Conservation (phyloP, 192 early-diverging fungal genomes). For the Coemansia sp. region DNA sequence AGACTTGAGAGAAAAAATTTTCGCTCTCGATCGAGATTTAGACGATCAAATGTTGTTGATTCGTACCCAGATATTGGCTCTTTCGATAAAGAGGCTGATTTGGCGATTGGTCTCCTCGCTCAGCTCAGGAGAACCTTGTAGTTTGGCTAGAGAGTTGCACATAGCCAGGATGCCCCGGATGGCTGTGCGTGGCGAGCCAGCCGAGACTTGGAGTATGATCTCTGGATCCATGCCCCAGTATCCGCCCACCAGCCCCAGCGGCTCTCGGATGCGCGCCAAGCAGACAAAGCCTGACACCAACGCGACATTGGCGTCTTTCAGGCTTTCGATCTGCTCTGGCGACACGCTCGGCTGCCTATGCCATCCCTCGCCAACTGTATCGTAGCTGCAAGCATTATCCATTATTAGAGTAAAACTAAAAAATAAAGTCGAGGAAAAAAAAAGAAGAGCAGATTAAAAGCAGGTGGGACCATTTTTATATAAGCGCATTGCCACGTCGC, state of each 20-base stretch:
- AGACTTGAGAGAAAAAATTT: neutral
- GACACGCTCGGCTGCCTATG: neutral
- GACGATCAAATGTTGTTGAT: constrained; percentile 21
- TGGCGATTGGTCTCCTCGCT: constrained; percentile 1
- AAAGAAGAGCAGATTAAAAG: neutral
- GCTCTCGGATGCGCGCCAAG: constrained; percentile 36
- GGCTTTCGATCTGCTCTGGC: constrained; percentile 12
- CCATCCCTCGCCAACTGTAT: neutral
- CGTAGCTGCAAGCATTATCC: neutral
- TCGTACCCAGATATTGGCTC: constrained; percentile 19
- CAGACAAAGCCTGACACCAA: constrained; percentile 23
- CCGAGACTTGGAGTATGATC: constrained; percentile 19
- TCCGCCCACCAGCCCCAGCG: constrained; percentile 36
- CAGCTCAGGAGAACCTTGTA: neutral
- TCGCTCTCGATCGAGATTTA: neutral
- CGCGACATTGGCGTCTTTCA: constrained; percentile 2
- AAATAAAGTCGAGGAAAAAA: neutral
- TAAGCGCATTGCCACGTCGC: neutral
- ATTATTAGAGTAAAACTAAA: neutral
- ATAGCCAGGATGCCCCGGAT: constrained; percentile 28
- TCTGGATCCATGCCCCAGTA: constrained; percentile 46
- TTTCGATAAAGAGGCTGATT: constrained; percentile 20
- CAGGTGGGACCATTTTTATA: neutral
- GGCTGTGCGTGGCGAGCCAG: constrained; percentile 21
- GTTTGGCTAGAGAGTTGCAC: constrained; percentile 14